A percentile compares a stretch with the other conserved stretches of the same genome.
Evolutionary conservation across 2,329 filamentous ascomycete genomes (phyloP).

Genomic region (Ascomycota sp.): DNA sequence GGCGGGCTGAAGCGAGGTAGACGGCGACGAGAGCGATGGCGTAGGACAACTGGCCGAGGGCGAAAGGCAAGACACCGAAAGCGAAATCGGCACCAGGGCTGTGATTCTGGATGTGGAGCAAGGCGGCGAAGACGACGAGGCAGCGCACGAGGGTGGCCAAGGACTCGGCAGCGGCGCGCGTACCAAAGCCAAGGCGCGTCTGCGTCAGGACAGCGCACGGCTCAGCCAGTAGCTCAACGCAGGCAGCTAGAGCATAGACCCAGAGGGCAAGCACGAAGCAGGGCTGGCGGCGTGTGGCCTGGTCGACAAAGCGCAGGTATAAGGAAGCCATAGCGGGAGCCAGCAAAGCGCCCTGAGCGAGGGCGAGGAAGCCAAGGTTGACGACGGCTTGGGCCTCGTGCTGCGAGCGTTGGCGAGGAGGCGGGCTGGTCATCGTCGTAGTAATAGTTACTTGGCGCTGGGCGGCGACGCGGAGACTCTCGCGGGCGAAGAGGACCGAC

Average conservation of each 20-base stretch:
- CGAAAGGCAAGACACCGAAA: slow-evolving; percentile 70
- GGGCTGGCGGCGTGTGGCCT: slow-evolving; percentile 23
- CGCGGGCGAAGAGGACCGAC: slow-evolving; percentile 79
- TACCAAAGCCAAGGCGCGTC: slow-evolving; percentile 57
- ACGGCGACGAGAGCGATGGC: slow-evolving; percentile 45
- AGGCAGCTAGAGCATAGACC: slow-evolving; percentile 34
- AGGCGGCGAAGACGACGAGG: slow-evolving; percentile 48
- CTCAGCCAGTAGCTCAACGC: slow-evolving; percentile 66
- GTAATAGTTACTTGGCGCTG: slow-evolving; percentile 69
- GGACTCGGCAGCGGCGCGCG: slow-evolving; percentile 69
- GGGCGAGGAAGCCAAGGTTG: slow-evolving; percentile 70
- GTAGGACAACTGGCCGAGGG: slow-evolving; percentile 66
- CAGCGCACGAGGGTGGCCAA: slow-evolving; percentile 62
- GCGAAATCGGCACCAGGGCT: slow-evolving; percentile 16
- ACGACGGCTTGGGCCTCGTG: slow-evolving; percentile 47
- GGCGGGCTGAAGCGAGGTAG: slow-evolving; percentile 43
- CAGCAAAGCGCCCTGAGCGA: slow-evolving; percentile 46
- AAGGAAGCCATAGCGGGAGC: slow-evolving; percentile 42
- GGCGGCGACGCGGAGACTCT: slow-evolving; percentile 77
- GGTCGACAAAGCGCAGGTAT: slow-evolving; percentile 40
- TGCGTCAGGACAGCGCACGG: slow-evolving; percentile 81
- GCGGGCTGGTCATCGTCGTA: too few relatives aligned
- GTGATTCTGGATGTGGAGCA: slow-evolving; percentile 35
- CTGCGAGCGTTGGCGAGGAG: not conserved
- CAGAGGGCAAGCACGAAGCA: slow-evolving; percentile 35